These are phyloP conservation scores for Lactarius hatsudake DNA, from an alignment of 768 basidiomycete genomes.

Conservation along the genomic window DNA sequence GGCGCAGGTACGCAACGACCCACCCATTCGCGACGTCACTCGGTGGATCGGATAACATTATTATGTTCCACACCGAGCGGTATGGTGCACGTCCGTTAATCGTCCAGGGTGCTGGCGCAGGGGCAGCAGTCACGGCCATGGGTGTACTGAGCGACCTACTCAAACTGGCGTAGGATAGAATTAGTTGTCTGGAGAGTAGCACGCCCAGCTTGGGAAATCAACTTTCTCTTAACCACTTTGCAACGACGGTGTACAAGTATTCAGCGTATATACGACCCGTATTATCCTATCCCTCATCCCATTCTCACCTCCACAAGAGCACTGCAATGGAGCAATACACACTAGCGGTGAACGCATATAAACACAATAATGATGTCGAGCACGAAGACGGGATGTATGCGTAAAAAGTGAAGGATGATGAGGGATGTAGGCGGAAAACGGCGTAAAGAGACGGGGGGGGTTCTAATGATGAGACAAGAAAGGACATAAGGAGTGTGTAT, in stretches of 20 bases:
- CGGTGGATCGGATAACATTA: conserved; percentile 95
- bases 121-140: conserved; percentile 98
- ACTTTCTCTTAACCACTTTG: conserved; percentile 11
- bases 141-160: conserved; percentile 89
- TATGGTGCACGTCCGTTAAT: conserved; percentile 88
- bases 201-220: neutral
- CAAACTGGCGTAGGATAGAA: conserved; percentile 39
- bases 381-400: conserved; percentile 10
- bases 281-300: neutral
- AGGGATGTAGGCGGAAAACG: conserved; percentile 6
- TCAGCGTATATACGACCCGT: conserved; percentile 18
- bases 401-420: neutral
- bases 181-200: neutral
- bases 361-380: conserved; percentile 25
- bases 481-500: conserved; percentile 11
- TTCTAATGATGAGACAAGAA: conserved; percentile 16
- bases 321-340: conserved; percentile 24
- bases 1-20: conserved; percentile 73
- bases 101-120: conserved; percentile 94
- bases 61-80: conserved; percentile 94
- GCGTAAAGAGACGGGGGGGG: neutral
- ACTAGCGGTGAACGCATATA: conserved; percentile 17
- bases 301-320: conserved; percentile 18
- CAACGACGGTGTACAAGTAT: conserved; percentile 18
- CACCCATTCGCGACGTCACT: conserved; percentile 97